A percentile compares a stretch with the other conserved stretches of the same genome.
Evolutionary conservation across 805 yeast genomes (phyloP).

Genomic region (Kodamaea nitidulidarum): DNA sequence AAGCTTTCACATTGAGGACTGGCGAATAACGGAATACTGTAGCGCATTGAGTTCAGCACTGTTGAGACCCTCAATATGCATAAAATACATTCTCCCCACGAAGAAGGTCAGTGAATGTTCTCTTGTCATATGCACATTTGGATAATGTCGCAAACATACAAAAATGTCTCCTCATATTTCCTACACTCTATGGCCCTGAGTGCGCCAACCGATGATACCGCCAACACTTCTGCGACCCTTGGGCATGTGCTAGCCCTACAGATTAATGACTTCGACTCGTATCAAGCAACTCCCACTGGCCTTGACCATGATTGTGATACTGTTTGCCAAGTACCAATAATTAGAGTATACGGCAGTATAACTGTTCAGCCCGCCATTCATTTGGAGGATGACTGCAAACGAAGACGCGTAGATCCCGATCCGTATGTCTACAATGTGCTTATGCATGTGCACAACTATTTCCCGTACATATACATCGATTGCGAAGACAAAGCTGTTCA

Average conservation of each 20-base stretch:
- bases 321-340: slow-evolving; percentile 60
- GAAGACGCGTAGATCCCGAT: slow-evolving; percentile 4
- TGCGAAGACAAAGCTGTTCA: slow-evolving; percentile 43
- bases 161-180: not conserved
- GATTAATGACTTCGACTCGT: slow-evolving; percentile 62
- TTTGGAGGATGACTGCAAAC: not conserved
- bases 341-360: slow-evolving; percentile 72
- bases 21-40: no score
- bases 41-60: no score
- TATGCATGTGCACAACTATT: slow-evolving; percentile 79
- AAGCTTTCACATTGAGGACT: no score
- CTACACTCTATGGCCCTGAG: not conserved
- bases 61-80: no score
- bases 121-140: no score
- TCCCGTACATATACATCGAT: slow-evolving; percentile 74
- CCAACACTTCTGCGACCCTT: not conserved
- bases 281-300: slow-evolving; percentile 51
- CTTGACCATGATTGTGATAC: slow-evolving; percentile 45
- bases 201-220: not conserved
- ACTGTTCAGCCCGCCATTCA: slow-evolving; percentile 35
- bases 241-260: slow-evolving; percentile 35
- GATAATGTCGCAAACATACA: not conserved
- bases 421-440: slow-evolving; percentile 24
- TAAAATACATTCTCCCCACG: no score
- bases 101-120: no score